phyloP scores from a whole-genome alignment of 306 rosid genomes.

The Sechiopsis laciniata region DNA sequence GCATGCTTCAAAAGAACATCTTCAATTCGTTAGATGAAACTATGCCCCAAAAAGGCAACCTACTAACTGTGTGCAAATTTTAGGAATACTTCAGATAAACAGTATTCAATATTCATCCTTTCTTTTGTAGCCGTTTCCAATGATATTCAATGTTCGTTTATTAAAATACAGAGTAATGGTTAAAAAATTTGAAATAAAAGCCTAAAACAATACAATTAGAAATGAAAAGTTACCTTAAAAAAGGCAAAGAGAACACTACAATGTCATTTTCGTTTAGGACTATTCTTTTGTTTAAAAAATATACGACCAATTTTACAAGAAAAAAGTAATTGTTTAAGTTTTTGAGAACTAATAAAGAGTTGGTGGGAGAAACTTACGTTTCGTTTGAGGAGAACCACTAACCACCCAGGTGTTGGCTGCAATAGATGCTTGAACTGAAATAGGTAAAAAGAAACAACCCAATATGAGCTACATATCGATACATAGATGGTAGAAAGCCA shows the following conservation, averaged over 20 bases:
- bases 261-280: neutral
- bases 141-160: neutral
- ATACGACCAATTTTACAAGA: neutral
- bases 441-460: neutral
- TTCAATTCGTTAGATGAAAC: neutral
- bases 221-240: neutral
- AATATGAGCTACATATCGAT: neutral
- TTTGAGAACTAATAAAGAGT: neutral
- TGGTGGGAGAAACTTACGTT: slow-evolving; percentile 46
- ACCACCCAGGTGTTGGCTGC: slow-evolving; percentile 99
- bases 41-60: too few species aligned
- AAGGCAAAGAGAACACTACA: neutral
- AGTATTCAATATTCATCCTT: too few species aligned
- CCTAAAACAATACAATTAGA: neutral
- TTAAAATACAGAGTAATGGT: neutral
- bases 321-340: neutral
- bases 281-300: neutral
- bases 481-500: neutral
- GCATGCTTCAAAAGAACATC: neutral
- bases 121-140: neutral
- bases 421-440: slow-evolving; percentile 94
- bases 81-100: too few species aligned
- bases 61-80: too few species aligned
- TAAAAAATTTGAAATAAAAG: neutral
- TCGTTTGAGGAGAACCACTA: slow-evolving; percentile 91